Evolutionary conservation across 371 early-diverging fungal species (phyloP).

Genomic region (Rhizopus sp.): DNA sequence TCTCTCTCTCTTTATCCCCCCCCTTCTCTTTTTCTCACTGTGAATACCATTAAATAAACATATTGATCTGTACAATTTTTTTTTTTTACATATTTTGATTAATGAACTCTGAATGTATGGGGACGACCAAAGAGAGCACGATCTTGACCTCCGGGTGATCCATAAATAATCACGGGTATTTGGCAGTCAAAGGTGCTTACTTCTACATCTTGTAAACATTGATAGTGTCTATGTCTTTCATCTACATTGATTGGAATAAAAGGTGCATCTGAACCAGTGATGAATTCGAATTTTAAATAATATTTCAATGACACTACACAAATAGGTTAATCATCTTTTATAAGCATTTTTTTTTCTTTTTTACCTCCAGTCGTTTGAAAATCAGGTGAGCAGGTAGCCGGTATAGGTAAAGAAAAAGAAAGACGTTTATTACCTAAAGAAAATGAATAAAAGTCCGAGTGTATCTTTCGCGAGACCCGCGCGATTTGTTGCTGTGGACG

Average conservation of each 20-base stretch:
- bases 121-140: slow-evolving; percentile 46
- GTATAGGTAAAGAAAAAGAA: slow-evolving; percentile 72
- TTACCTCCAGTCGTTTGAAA: slow-evolving; percentile 79
- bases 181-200: slow-evolving; percentile 84
- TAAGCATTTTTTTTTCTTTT: background rate
- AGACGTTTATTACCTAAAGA: slow-evolving; percentile 71
- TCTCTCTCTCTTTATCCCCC: background rate
- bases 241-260: slow-evolving; percentile 61
- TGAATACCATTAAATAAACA: no score
- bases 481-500: slow-evolving; percentile 58
- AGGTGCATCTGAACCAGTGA: slow-evolving; percentile 52
- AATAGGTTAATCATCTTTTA: background rate
- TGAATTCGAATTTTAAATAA: slow-evolving; percentile 76
- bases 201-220: slow-evolving; percentile 58
- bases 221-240: slow-evolving; percentile 63
- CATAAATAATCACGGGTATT: slow-evolving; percentile 74
- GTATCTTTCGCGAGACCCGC: slow-evolving; percentile 66
- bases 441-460: slow-evolving; percentile 81
- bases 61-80: no score
- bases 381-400: slow-evolving; percentile 71
- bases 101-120: slow-evolving; percentile 30
- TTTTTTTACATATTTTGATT: background rate
- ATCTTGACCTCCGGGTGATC: slow-evolving; percentile 49
- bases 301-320: slow-evolving; percentile 69
- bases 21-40: background rate